A percentile compares a stretch with the other conserved stretches of the same genome.
phyloP scores from a whole-genome alignment of 371 early-diverging fungal species.

The Umbelopsis sp. region DNA sequence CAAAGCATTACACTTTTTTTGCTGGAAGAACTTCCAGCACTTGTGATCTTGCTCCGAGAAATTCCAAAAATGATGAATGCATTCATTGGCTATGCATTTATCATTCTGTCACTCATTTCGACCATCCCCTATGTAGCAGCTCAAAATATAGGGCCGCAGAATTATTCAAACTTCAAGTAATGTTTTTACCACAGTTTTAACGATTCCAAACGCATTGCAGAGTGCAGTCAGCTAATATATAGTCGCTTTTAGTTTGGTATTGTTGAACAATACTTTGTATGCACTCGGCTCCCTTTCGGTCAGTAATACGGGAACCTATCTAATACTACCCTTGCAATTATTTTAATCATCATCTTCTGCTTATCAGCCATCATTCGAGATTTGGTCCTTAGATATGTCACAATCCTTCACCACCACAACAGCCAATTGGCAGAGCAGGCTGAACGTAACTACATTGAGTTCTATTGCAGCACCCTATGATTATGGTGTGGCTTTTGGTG shows the following conservation, averaged over 20 bases:
- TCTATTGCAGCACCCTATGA: conserved; percentile 27
- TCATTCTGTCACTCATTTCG: conserved; percentile 3
- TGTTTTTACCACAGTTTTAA: not conserved
- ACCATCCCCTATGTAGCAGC: not conserved
- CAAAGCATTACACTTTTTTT: not conserved
- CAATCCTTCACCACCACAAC: conserved; percentile 26
- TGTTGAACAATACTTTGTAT: conserved; percentile 10
- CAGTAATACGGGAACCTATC: not conserved
- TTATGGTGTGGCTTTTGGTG: conserved; percentile 41
- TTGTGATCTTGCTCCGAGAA: conserved; percentile 5
- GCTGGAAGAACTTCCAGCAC: not conserved
- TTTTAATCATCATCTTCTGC: not conserved
- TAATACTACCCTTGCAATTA: too few relatives aligned
- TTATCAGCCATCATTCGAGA: conserved; percentile 27
- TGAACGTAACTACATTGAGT: not conserved
- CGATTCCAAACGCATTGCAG: too few relatives aligned
- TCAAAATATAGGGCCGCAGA: not conserved
- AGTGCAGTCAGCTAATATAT: not conserved
- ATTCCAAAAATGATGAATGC: not conserved
- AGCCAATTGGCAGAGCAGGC: conserved; percentile 28
- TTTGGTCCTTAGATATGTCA: conserved; percentile 34
- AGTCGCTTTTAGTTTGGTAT: not conserved
- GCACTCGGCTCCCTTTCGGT: not conserved
- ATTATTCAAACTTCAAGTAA: conserved; percentile 15
- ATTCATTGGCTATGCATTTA: not conserved